Base-by-base conservation (phyloP, 2,329 filamentous ascomycete genomes). In the Penicillium sp. region DNA sequence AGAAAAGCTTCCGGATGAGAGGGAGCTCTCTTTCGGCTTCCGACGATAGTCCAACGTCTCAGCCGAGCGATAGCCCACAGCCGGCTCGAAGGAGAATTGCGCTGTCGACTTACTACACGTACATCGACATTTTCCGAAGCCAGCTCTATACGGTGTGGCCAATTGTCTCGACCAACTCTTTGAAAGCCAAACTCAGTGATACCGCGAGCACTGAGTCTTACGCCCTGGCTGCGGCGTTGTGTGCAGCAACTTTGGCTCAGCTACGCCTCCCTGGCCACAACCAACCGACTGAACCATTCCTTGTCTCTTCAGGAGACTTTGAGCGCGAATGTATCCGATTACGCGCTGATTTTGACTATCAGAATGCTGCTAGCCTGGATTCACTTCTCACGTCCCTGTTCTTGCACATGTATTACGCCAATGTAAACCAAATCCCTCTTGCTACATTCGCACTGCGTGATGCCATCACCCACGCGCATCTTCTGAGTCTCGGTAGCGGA, bases 401-500 rank as follows among this genome's bases (percentile, higher is more conserved):
- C 17, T 35, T 61, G 49, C 59, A 61, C 48, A 61, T 61, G 48
- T 61, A 58, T 31, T 61, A 61, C 21, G 59, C 59, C 26, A 61
- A 61, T 46, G 45, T 57, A 51, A 54, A 58, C 15, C 59, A 61
- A 44, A 49, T 58, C 23, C 15, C 54, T 4, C 54, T 61, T 7
- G 59, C 59, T 7, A 58, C 59, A n/a, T 61, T 61, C n/a, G 54
- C 59, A 7, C 48, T 61, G 11, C 54, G 59, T 1, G 59, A 61
- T 30, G 59, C 59, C 21, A 58, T 61, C 19, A 61, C 59, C 8
- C 54, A 48, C 19, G 48, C 59, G 9, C 59, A 61, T 19, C 54
- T 61, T 5, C 49, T 61, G 9, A 38, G 45, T 15, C 59, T 61
- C 2, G 59, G 48, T 4, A 50, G 19, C 26, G 47, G 15, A 19